Evolutionary conservation across 768 basidiomycete genomes (phyloP).

Genomic region (Agrocybe pediades): DNA sequence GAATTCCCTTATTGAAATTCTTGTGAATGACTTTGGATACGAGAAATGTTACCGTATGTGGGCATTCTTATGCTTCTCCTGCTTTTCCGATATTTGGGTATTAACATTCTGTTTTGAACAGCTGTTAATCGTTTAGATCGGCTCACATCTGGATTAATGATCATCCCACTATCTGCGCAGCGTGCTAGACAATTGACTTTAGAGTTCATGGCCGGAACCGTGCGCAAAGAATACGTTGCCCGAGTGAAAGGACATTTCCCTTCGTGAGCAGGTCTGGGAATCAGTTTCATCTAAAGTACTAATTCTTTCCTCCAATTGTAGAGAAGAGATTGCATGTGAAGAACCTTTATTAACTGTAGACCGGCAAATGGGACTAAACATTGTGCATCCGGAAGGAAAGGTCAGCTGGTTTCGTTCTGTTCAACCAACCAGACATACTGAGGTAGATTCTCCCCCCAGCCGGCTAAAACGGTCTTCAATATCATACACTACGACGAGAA

Average conservation of each 20-base stretch:
- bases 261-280: constrained; percentile 49
- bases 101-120: constrained; percentile 32
- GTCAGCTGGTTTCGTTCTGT: constrained; percentile 37
- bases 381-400: constrained; percentile 95
- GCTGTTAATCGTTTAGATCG: constrained; percentile 95
- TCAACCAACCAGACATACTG: neutral
- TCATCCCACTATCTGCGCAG: constrained; percentile 74
- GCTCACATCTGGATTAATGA: constrained; percentile 94
- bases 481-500: constrained; percentile 77
- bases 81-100: constrained; percentile 1
- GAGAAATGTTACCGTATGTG: constrained; percentile 81
- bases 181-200: constrained; percentile 71
- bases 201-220: constrained; percentile 81
- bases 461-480: constrained; percentile 87
- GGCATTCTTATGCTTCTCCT: neutral
- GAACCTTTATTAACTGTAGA: constrained; percentile 90
- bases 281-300: neutral
- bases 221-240: constrained; percentile 93
- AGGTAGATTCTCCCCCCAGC: constrained; percentile 42
- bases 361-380: constrained; percentile 94
- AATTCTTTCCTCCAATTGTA: constrained; percentile 26
- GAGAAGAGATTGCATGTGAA: constrained; percentile 82
- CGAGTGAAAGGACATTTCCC: constrained; percentile 87
- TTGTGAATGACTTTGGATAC: constrained; percentile 82
- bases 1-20: constrained; percentile 86